Conservation (phyloP, 1,284 basidiomycete species). For the Apiotrichum sp. region DNA sequence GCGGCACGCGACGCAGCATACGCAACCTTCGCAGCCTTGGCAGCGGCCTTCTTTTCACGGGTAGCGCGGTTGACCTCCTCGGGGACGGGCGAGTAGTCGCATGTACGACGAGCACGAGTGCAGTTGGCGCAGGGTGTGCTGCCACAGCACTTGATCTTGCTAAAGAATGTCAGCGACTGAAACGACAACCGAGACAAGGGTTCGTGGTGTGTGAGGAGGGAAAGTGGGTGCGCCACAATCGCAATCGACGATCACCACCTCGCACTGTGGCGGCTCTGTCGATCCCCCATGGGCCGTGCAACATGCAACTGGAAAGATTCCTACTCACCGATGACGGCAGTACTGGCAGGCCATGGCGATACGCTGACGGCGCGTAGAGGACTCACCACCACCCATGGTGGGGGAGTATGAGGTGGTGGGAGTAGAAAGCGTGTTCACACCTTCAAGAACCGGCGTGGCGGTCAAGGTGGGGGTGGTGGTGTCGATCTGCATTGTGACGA, state of each 20-base stretch:
- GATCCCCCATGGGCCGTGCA: no score
- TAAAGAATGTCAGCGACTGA: slow-evolving; percentile 14
- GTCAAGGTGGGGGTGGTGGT: slow-evolving; percentile 4
- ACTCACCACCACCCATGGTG: slow-evolving; percentile 19
- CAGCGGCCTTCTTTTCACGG: slow-evolving; percentile 41
- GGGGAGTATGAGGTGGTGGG: slow-evolving; percentile 6
- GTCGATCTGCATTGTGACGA: slow-evolving; percentile 7
- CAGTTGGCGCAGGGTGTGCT: slow-evolving; percentile 44
- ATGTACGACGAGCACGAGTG: slow-evolving; percentile 37
- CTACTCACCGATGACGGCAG: slow-evolving; percentile 42
- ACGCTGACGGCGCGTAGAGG: slow-evolving; percentile 32
- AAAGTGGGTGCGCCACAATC: no score
- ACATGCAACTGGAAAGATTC: neutral
- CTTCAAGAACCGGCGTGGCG: slow-evolving; percentile 4
- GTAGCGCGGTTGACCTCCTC: slow-evolving; percentile 45
- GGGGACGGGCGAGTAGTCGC: slow-evolving; percentile 45
- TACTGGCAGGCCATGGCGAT: slow-evolving; percentile 45
- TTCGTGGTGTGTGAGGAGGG: no score
- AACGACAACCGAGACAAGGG: neutral
- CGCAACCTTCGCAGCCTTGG: slow-evolving; percentile 33
- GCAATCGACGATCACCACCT: no score
- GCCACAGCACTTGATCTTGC: slow-evolving; percentile 47
- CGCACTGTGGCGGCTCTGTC: no score
- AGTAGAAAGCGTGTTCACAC: slow-evolving; percentile 1
- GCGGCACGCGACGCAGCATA: slow-evolving; percentile 19